Conservation (phyloP, 2,329 filamentous ascomycete genomes). For the Trichoderma harzianum region DNA sequence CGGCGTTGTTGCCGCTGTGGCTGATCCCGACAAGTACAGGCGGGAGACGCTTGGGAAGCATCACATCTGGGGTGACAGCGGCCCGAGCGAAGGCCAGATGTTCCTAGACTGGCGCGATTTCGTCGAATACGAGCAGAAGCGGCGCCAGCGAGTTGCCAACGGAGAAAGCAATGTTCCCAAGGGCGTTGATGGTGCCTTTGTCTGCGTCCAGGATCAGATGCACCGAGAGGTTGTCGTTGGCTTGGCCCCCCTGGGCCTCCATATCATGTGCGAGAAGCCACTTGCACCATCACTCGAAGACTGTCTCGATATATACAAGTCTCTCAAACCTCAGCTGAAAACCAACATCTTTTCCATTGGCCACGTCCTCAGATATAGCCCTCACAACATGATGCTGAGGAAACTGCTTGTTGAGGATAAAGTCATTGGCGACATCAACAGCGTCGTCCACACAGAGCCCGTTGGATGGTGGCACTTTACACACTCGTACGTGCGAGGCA, state of each 20-base stretch:
- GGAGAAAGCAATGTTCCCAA: slow-evolving; percentile 45
- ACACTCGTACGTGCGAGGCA: slow-evolving; percentile 87
- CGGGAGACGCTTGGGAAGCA: slow-evolving; percentile 64
- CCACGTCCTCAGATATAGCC: slow-evolving; percentile 89
- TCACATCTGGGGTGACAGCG: slow-evolving; percentile 65
- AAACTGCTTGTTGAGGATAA: slow-evolving; percentile 71
- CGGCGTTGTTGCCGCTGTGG: slow-evolving; percentile 71
- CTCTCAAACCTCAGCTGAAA: slow-evolving; percentile 41
- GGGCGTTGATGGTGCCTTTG: slow-evolving; percentile 60
- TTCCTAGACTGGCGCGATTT: slow-evolving; percentile 76
- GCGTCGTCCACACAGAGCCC: slow-evolving; percentile 87
- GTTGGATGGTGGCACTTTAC: slow-evolving; percentile 96
- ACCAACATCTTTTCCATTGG: slow-evolving; percentile 77
- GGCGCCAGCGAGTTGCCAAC: slow-evolving; percentile 52
- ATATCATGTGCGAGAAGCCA: slow-evolving; percentile 95
- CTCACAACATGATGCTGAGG: slow-evolving; percentile 83
- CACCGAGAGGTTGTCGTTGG: slow-evolving; percentile 78
- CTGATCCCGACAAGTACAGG: slow-evolving; percentile 78
- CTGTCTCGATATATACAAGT: slow-evolving; percentile 70
- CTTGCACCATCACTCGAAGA: slow-evolving; percentile 75
- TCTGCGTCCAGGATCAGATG: slow-evolving; percentile 79
- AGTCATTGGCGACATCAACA: slow-evolving; percentile 79
- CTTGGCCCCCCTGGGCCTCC: slow-evolving; percentile 66
- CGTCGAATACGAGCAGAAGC: slow-evolving; percentile 63
- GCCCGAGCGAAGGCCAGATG: slow-evolving; percentile 57